These are phyloP conservation scores for Kitagawia praeruptora DNA, from an alignment of 129 eudicot species.

Conservation along the genomic window DNA sequence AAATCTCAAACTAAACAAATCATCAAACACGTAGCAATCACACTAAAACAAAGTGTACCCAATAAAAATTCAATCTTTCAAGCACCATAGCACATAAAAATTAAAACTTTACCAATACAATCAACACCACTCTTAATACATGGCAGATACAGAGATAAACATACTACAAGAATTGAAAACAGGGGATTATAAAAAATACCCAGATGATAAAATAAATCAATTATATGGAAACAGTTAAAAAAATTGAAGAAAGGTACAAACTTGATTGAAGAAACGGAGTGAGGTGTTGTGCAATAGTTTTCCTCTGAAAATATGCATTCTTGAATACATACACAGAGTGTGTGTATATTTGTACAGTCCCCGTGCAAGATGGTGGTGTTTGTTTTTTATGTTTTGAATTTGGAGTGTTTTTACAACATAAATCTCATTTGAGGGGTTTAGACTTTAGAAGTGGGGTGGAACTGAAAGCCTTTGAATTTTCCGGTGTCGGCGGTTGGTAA, in stretches of 20 bases:
- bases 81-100: background rate
- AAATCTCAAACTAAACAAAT: background rate
- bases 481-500: background rate
- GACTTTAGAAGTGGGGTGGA: background rate
- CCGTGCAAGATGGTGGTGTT: background rate
- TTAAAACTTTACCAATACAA: background rate
- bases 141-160: background rate
- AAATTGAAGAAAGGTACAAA: constrained; percentile 19
- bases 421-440: background rate
- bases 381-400: background rate
- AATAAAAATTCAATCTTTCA: background rate
- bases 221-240: background rate
- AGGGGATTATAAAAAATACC: background rate
- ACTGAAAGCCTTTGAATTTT: background rate
- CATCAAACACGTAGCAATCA: background rate
- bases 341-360: background rate
- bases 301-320: constrained; percentile 42
- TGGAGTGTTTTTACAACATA: background rate
- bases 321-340: background rate
- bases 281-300: constrained; percentile 26
- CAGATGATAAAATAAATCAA: background rate
- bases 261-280: constrained; percentile 35
- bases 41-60: background rate
- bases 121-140: background rate
- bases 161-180: background rate